Percentiles rank a stretch among this genome's conserved stretches.
phyloP scores from a whole-genome alignment of 164 flowering plant genomes.

The Macadamia tetraphylla region DNA sequence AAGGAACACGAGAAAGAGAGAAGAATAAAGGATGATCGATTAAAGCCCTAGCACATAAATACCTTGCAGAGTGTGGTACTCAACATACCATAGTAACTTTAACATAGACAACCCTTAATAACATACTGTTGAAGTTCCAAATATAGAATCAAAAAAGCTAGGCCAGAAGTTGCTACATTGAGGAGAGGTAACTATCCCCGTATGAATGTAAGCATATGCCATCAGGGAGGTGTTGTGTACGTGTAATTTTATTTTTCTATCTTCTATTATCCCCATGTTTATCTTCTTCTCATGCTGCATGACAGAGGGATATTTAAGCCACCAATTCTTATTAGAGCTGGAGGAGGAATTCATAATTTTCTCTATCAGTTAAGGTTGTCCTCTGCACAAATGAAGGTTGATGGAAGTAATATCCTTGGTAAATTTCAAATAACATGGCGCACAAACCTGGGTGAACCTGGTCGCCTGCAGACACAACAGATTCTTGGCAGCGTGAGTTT shows the following conservation, averaged over 20 bases:
- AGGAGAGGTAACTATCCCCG: too few species aligned
- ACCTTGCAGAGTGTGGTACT: too few species aligned
- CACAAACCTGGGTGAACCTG: conserved; percentile 97
- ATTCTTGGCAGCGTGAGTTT: conserved; percentile 84
- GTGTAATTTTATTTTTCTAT: conserved; percentile 2
- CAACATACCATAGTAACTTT: too few species aligned
- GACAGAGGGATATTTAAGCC: conserved; percentile 66
- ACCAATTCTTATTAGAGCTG: conserved; percentile 75
- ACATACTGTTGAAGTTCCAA: too few species aligned
- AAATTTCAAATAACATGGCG: conserved; percentile 99
- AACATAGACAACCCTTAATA: too few species aligned
- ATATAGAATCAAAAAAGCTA: too few species aligned
- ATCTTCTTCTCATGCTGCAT: conserved; percentile 10
- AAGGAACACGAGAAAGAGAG: too few species aligned
- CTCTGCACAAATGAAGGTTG: conserved; percentile 46
- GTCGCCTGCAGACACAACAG: conserved; percentile 95
- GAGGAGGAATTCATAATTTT: conserved; percentile 85
- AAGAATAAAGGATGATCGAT: too few species aligned
- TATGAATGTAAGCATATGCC: too few species aligned
- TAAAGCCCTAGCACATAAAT: too few species aligned
- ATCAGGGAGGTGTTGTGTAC: background rate
- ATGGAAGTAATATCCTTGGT: conserved; percentile 85
- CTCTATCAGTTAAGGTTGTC: conserved; percentile 72
- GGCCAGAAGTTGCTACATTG: too few species aligned
- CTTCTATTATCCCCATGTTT: conserved; percentile 9